These are phyloP conservation scores for Cryphonectria parasitica DNA, from an alignment of 2,329 filamentous ascomycete species.

Conservation along the genomic window DNA sequence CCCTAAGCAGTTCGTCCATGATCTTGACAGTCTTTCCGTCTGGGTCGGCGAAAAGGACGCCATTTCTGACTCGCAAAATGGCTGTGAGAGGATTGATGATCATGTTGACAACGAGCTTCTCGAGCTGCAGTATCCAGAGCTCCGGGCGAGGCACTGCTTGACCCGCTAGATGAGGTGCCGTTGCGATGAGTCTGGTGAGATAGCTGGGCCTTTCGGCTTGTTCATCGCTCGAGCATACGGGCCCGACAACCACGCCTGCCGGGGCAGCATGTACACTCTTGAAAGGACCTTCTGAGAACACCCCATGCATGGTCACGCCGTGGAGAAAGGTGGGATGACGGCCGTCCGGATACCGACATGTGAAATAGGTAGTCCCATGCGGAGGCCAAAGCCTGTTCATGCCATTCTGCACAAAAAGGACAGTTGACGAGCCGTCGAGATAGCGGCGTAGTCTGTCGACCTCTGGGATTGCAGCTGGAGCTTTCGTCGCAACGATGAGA, in stretches of 20 bases:
- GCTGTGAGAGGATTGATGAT: slow-evolving; percentile 86
- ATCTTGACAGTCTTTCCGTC: slow-evolving; percentile 55
- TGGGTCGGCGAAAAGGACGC: slow-evolving; percentile 69
- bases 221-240: slow-evolving; percentile 42
- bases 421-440: slow-evolving; percentile 65
- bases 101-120: slow-evolving; percentile 82
- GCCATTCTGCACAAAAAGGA: slow-evolving; percentile 87
- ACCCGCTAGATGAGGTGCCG: slow-evolving; percentile 49
- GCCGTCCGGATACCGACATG: slow-evolving; percentile 43
- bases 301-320: slow-evolving; percentile 64
- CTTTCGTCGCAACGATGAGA: slow-evolving; percentile 80
- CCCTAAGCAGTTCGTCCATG: slow-evolving; percentile 71
- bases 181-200: slow-evolving; percentile 47
- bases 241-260: slow-evolving; percentile 53
- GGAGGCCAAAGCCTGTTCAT: slow-evolving; percentile 71
- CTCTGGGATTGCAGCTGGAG: slow-evolving; percentile 67
- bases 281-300: slow-evolving; percentile 55
- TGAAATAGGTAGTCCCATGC: slow-evolving; percentile 48
- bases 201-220: slow-evolving; percentile 35
- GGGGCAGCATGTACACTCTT: slow-evolving; percentile 56
- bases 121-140: slow-evolving; percentile 69
- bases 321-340: slow-evolving; percentile 70
- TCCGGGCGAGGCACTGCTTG: slow-evolving; percentile 45
- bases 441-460: slow-evolving; percentile 63
- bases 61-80: slow-evolving; percentile 76